Base-by-base conservation (phyloP, 208 protist genomes). In the Acanthamoeba sp. region DNA sequence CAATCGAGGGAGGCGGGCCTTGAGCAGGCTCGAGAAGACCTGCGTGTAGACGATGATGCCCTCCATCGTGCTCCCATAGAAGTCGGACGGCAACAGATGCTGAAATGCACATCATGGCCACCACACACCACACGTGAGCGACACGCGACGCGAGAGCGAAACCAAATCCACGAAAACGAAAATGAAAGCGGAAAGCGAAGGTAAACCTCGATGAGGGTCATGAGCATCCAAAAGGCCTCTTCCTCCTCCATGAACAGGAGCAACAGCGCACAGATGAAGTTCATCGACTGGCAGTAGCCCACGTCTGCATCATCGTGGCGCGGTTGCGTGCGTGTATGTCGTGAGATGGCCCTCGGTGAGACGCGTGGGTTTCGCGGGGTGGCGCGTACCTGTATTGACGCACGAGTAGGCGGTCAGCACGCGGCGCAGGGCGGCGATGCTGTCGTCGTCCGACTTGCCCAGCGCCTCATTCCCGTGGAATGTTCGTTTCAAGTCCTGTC, bases 201-300 rank as follows among this genome's bases (percentile, higher is more conserved):
- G 55, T 22, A 22, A 62, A 95, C 94, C 76, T 97, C 96, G 3
- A 97, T 80, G 57, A 97, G 96, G 0, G 96, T 95, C 2, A 95
- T 93, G 0, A 98, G 84, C 80, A 96, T 94, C 94, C 95, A 98
- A 89, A 97, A 98, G 20, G 96, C 95, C 34, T 87, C 34, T 96
- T 98, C 97, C 52, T 98, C 96, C n/a, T 96, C 95, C 55, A 97
- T 93, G 69, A 96, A 90, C 24, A 97, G 91, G 9, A 98, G 84
- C 42, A 98, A 71, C 52, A 97, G 5, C 32, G 95, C 97, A 4
- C 71, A 96, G 34, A 98, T 57, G 73, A 98, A 98, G 71, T 98
- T 98, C 91, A 98, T 96, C 62, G 95, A 96, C 95, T 98, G 97
- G 64, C 96, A 97, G 57, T 98, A 98, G 6, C 97, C 97, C 34